Conservation (phyloP, 2,329 filamentous ascomycete species). For the Akanthomyces uredinophilus region DNA sequence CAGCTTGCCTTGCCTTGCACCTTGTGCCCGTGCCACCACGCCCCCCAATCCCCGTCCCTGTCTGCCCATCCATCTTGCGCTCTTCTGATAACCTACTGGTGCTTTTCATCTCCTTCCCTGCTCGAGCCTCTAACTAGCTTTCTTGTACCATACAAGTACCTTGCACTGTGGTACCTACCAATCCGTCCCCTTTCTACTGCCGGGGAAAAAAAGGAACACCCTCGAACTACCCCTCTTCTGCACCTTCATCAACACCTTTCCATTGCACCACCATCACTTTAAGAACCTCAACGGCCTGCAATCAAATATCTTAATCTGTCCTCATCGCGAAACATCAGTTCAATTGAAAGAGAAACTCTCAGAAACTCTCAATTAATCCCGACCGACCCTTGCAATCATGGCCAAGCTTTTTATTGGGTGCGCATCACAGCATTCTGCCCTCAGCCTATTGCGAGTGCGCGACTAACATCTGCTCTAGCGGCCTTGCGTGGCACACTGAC, state of each 20-base stretch:
- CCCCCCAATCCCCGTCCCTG: conserved; percentile 10
- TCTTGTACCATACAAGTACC: conserved; percentile 5
- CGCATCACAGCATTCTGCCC: conserved; percentile 28
- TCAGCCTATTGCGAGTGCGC: not conserved
- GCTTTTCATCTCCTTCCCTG: not conserved
- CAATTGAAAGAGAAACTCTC: not conserved
- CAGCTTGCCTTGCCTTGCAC: not conserved
- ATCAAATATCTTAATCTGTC: not conserved
- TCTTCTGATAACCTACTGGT: conserved; percentile 10
- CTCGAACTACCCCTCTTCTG: conserved; percentile 11
- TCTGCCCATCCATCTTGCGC: conserved; percentile 9
- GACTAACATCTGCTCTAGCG: conserved; percentile 46
- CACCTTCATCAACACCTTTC: conserved; percentile 16
- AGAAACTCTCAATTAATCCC: conserved; percentile 16
- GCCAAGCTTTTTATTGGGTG: conserved; percentile 95
- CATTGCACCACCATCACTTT: conserved; percentile 3
- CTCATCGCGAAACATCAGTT: not conserved
- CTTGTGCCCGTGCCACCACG: not conserved
- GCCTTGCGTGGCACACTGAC: conserved; percentile 97
- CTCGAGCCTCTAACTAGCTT: not conserved
- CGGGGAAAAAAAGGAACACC: not conserved
- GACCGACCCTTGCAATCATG: conserved; percentile 48
- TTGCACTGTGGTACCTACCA: not conserved
- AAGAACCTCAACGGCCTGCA: not conserved
- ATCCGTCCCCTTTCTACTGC: not conserved